Base-by-base conservation (phyloP, 2,329 filamentous ascomycete species). In the Nemania sp. region DNA sequence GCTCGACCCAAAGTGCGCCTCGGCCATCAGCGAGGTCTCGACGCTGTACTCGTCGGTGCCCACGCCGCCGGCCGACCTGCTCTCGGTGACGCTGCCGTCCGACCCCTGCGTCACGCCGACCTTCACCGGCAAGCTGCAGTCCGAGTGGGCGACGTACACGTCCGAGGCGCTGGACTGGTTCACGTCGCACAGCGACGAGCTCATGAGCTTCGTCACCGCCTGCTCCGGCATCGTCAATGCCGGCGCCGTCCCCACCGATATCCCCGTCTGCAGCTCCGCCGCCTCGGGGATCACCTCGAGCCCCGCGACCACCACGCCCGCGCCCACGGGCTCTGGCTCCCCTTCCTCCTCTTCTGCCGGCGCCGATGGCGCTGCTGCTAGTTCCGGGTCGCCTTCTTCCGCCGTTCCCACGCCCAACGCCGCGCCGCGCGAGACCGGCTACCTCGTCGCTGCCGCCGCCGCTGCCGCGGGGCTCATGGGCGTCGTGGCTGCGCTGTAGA, bases 71-170 rank as follows among this genome's bases (percentile, higher is more conserved):
- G 37, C 65, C 13, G 64, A 63, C 11, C 54, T 72, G 12, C 6
- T 59, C 21, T 12, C 40, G 12, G 35, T 10, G 18, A 53, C 57
- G 3, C 37, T 57, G 48, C 51, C 59, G 10, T 29, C 59, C 13
- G 64, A 71, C 57, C 67, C 70, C 13, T 72, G 70, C 58, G 64
- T 49, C 32, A 59, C 65, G 0, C 66, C 67, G 1, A 45, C 49
- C 3, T 62, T 71, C 55, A 68, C 65, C 29, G 69, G 69, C 59
- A 49, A 57, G 39, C 60, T 62, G 2, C 34, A 57, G 17, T 54
- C 65, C 7, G 61, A 69, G 20, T 71, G 60, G 49, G 32, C 10
- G 12, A 64, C 66, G 10, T 72, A 70, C 60, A 67, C 64, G 1
- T 60, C 62, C 15, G 58, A 55, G 35, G 64, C 64, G 11, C 10